Conservation (phyloP, 305 asterid species). For the Fraxinus floribunda region DNA sequence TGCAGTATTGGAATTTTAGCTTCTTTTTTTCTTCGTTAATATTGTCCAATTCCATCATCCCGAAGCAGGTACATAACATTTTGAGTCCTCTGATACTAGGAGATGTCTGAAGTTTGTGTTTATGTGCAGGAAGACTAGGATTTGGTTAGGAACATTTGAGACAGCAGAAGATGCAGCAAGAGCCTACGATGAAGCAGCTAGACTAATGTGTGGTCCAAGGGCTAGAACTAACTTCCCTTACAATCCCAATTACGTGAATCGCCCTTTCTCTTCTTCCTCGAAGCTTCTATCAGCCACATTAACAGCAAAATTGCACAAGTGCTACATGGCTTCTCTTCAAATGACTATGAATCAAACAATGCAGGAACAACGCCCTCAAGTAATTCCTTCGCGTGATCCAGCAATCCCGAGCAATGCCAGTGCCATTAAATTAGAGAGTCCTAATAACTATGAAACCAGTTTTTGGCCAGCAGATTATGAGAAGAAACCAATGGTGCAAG, state of each 20-base stretch:
- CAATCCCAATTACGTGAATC: constrained; percentile 35
- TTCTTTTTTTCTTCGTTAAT: no score
- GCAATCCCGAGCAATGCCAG: not conserved
- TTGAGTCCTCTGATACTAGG: no score
- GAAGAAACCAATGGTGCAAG: constrained; percentile 1
- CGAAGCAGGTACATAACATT: no score
- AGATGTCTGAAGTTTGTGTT: no score
- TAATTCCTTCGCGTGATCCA: not conserved
- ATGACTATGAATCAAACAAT: constrained; percentile 34
- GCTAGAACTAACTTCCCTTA: constrained; percentile 64
- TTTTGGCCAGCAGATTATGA: not conserved
- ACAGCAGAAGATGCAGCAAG: constrained; percentile 71
- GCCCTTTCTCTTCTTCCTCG: constrained; percentile 43
- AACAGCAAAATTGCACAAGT: constrained; percentile 61
- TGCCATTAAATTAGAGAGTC: not conserved
- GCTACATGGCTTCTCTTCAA: constrained; percentile 67
- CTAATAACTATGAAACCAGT: not conserved
- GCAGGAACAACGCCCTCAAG: not conserved
- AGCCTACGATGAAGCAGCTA: constrained; percentile 73
- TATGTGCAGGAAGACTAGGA: constrained; percentile 53
- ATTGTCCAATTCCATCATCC: no score
- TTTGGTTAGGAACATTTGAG: constrained; percentile 73
- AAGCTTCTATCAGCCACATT: constrained; percentile 55
- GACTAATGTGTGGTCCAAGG: constrained; percentile 63
- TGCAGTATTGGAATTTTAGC: no score